Evolutionary conservation across 345 rosid species (phyloP).

Genomic region (Sonneratia alba): DNA sequence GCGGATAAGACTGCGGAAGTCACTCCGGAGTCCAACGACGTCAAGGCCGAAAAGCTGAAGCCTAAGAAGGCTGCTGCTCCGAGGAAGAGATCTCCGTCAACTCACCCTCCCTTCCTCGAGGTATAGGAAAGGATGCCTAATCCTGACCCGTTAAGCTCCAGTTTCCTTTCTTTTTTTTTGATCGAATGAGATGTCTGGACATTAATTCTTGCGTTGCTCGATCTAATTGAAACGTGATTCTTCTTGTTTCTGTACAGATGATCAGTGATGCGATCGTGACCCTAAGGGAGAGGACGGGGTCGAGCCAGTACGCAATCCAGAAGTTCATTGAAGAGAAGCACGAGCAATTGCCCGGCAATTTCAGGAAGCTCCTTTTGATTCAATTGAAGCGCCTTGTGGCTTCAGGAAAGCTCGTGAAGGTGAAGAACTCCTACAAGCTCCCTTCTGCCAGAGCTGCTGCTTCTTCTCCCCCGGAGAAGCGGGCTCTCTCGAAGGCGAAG

Average conservation of each 20-base stretch:
- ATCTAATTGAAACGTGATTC: slow-evolving; percentile 5
- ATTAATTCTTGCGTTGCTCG: neutral
- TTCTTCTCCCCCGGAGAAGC: slow-evolving; percentile 4
- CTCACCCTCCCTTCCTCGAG: slow-evolving; percentile 75
- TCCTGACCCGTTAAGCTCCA: neutral
- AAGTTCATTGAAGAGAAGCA: slow-evolving; percentile 79
- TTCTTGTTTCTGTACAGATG: slow-evolving; percentile 36
- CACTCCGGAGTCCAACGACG: neutral
- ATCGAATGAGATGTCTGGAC: neutral
- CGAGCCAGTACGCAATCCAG: slow-evolving; percentile 30
- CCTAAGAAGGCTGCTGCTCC: slow-evolving; percentile 10
- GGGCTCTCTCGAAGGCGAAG: slow-evolving; percentile 2
- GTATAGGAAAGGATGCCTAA: slow-evolving; percentile 12
- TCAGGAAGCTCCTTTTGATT: slow-evolving; percentile 51
- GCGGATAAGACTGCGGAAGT: neutral
- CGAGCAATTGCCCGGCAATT: slow-evolving; percentile 44
- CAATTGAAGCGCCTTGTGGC: slow-evolving; percentile 66
- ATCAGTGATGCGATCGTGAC: slow-evolving; percentile 57
- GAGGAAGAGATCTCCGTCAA: slow-evolving; percentile 6
- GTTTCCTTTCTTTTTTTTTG: neutral
- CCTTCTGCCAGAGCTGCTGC: slow-evolving; percentile 34
- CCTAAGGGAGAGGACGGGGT: slow-evolving; percentile 60
- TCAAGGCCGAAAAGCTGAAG: slow-evolving; percentile 10
- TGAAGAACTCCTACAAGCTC: slow-evolving; percentile 62
- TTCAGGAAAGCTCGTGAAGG: slow-evolving; percentile 56